Conservation (phyloP, 2,329 filamentous ascomycete species). For the Colletotrichum gloeosporioides region DNA sequence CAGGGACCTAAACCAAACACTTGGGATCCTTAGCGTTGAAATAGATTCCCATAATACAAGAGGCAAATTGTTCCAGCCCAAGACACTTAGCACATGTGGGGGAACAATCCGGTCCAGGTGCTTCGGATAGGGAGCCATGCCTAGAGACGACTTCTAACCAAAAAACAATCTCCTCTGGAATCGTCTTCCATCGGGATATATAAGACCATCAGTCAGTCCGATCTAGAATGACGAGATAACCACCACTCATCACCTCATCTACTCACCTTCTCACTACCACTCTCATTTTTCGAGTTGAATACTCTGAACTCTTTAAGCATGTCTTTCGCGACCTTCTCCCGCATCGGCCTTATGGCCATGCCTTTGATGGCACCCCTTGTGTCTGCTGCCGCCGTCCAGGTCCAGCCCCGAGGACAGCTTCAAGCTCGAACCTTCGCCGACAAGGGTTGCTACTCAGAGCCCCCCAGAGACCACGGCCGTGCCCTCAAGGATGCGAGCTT, state of each 20-base stretch:
- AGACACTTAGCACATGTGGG: not conserved
- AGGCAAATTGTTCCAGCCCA: not conserved
- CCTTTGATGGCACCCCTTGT: not conserved
- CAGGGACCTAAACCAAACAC: not conserved
- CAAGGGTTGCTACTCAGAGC: not conserved
- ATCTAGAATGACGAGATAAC: not conserved
- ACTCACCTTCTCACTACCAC: not conserved
- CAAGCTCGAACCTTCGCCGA: not conserved
- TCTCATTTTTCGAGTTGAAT: not conserved
- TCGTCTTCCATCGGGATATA: not conserved
- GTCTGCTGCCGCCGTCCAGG: not conserved
- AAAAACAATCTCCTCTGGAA: not conserved
- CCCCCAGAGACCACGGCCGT: conserved; percentile 14
- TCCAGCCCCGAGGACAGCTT: not conserved
- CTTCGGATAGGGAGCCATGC: not conserved
- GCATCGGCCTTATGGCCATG: not conserved
- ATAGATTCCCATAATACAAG: not conserved
- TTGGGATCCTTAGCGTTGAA: not conserved
- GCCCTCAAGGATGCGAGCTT: conserved; percentile 32
- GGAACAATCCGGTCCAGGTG: not conserved
- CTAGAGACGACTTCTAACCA: not conserved
- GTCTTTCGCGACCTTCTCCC: not conserved
- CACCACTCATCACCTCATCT: not conserved
- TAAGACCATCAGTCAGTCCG: not conserved
- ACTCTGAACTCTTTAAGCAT: not conserved